phyloP scores from a whole-genome alignment of 2,329 filamentous ascomycete genomes.

The Penicillium sp. region DNA sequence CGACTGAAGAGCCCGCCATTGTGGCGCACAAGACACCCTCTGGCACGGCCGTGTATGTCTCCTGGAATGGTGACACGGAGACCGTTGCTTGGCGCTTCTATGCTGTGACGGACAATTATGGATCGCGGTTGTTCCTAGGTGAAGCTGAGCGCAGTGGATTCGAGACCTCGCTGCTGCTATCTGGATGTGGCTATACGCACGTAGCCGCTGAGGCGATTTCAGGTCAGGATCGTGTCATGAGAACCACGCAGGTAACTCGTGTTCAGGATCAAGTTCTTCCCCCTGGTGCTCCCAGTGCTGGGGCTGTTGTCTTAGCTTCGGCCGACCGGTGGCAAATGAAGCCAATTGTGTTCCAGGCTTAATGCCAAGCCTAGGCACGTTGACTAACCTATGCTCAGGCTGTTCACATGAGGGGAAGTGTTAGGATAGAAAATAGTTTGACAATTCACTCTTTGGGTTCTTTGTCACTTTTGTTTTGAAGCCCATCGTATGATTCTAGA shows the following conservation, averaged over 20 bases:
- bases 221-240: slow-evolving; percentile 25
- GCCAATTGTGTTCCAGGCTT: slow-evolving; percentile 10
- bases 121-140: slow-evolving; percentile 29
- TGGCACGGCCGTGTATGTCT: slow-evolving; percentile 50
- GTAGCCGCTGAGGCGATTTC: slow-evolving; percentile 44
- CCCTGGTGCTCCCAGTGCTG: background rate
- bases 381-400: too few relatives aligned
- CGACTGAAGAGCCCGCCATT: slow-evolving; percentile 38
- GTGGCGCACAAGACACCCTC: slow-evolving; percentile 36
- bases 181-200: slow-evolving; percentile 29
- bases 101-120: slow-evolving; percentile 29
- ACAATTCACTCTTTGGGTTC: too few relatives aligned
- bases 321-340: slow-evolving; percentile 5
- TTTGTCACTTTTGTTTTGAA: too few relatives aligned
- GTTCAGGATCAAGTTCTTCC: slow-evolving; percentile 24
- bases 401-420: too few relatives aligned
- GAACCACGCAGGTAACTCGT: slow-evolving; percentile 24
- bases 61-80: slow-evolving; percentile 56
- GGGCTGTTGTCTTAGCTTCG: background rate
- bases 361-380: background rate
- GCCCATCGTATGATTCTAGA: too few relatives aligned
- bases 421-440: too few relatives aligned
- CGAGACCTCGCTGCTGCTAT: slow-evolving; percentile 29
- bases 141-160: slow-evolving; percentile 28
- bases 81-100: slow-evolving; percentile 53